Evolutionary conservation across 2,329 filamentous ascomycete genomes (phyloP), one percentile per base, ranked within the genome.

Genomic region (Fusarium cicatricum): DNA sequence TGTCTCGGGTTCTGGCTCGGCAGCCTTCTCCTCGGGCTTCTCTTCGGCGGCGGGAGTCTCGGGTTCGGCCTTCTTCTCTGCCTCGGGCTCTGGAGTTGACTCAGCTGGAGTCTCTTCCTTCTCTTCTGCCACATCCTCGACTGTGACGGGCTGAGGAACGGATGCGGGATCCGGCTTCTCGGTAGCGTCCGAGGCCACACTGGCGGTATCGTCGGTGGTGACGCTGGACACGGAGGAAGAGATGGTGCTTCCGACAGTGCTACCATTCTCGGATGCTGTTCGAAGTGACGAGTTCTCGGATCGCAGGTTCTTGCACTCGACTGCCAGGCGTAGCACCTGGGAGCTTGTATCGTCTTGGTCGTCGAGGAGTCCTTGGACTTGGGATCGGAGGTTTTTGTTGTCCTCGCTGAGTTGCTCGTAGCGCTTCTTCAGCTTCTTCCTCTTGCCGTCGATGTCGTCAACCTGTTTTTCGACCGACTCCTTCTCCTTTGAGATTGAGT

Each of bases 281-380:
- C 58, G 57, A 1, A 70, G 51, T 9, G 61, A 65, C 10, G 46
- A 48, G 41, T 70, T 70, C 48, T 70, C 68, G 0, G 55, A 55
- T 3, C 66, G 59, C 21, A 70, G 41, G 10, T 42, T 57, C 23
- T 61, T 55, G 10, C 60, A 52, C 45, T 70, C 68, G 14, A 64
- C 63, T 3, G 65, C 49, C 6, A 70, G 52, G n/a, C 65, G 29
- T 41, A 68, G 33, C 5, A 70, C 62, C 15, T 66, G 60, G 0
- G 68, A 66, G 1, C 59, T 52, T 4, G 46, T 33, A 21, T 70
- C 68, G 17, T 69, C 68, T 16, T 70, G 68, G 1, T 70, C 62
- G 11, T 40, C 51, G 29, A 69, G 15, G 8, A 70, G 15, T 1
- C 59, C 60, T 11, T 46, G 40, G 2, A 70, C 52, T 17, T 70